Evolutionary conservation across 2,329 filamentous ascomycete species (phyloP), one percentile per base, ranked within the genome.

Genomic region (Mycosphaerelloides madeirae): DNA sequence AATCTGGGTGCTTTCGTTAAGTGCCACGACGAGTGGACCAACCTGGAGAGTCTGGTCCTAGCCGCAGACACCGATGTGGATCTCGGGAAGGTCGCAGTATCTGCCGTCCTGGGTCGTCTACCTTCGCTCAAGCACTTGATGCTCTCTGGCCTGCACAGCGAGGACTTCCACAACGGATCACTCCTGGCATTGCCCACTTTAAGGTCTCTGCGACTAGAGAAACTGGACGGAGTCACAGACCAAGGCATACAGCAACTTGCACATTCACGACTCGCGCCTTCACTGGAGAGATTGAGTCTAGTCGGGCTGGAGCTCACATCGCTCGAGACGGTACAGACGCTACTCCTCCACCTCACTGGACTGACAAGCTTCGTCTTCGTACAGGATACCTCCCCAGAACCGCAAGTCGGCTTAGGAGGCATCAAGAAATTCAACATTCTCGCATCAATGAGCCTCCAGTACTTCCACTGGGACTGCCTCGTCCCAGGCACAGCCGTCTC

Each of bases 401-500:
- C 76, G 14, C 65, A 68, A 3, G 56, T 65, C 4, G 69, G 67
- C 13, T 61, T 64, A 8, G 69, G 71, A 44, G 72, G 74, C 0
- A 20, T 51, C 2, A 53, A 18, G 13, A 42, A 20, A 28, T 38
- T 41, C 6, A 44, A 46, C 19, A 56, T 72, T 9, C 66, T 81
- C 20, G 67, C 68, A 5, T 78, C 76, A 0, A 59, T 63, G 2
- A 69, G 62, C n/a, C 63, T 81, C 9, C 65, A 66, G 42, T 71
- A 69, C 48, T 61, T 82, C 3, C 78, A 82, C 54, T 81, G 78
- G 77, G 78, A 81, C 55, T 75, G 87, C 19, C 76, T 78, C 20
- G 68, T 73, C 31, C 68, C 73, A 29, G 68, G 70, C 11, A 62
- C 68, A 6, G 79, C 83, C 1, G 82, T 84, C 39, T 71, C 74